Percentiles rank a stretch among this genome's conserved stretches.
These are phyloP conservation scores for Pleurotus tuber-regium DNA, from an alignment of 768 basidiomycete genomes.

Conservation along the genomic window DNA sequence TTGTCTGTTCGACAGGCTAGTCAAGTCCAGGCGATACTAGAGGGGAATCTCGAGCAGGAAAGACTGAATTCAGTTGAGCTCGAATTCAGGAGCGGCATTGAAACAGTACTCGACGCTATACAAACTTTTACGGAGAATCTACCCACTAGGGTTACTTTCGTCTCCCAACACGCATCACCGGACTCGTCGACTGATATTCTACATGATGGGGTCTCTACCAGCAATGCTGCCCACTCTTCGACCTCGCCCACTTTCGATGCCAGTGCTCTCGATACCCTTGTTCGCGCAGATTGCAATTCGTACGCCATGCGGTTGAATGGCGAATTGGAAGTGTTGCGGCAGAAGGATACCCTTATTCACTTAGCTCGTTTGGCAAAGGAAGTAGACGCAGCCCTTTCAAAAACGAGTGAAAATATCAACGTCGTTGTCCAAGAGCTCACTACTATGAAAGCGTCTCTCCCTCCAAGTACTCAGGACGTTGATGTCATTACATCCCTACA, in stretches of 20 bases:
- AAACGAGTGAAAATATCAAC: constrained; percentile 36
- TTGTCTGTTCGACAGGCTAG: constrained; percentile 45
- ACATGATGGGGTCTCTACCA: constrained; percentile 32
- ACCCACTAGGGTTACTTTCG: constrained; percentile 53
- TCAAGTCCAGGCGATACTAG: constrained; percentile 41
- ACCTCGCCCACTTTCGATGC: constrained; percentile 47
- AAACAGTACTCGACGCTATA: constrained; percentile 42
- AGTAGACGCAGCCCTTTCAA: constrained; percentile 42
- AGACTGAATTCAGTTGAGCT: constrained; percentile 30
- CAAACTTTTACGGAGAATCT: constrained; percentile 48
- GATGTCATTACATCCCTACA: constrained; percentile 23
- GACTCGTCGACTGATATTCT: no score
- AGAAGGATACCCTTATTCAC: constrained; percentile 45
- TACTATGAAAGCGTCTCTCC: constrained; percentile 33
- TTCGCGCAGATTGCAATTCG: constrained; percentile 70
- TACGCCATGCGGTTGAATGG: constrained; percentile 62
- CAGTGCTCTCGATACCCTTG: constrained; percentile 55
- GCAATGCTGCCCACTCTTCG: constrained; percentile 36
- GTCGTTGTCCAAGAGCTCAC: constrained; percentile 37
- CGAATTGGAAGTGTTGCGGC: constrained; percentile 46
- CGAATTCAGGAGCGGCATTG: constrained; percentile 34
- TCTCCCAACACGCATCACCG: constrained; percentile 33
- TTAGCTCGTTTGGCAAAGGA: constrained; percentile 53
- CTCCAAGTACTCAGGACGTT: neutral
- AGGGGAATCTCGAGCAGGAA: constrained; percentile 25